A percentile compares a stretch with the other conserved stretches of the same genome.
Evolutionary conservation across 176 grass and related monocot genomes (phyloP).

Genomic region (Carex littledalei): DNA sequence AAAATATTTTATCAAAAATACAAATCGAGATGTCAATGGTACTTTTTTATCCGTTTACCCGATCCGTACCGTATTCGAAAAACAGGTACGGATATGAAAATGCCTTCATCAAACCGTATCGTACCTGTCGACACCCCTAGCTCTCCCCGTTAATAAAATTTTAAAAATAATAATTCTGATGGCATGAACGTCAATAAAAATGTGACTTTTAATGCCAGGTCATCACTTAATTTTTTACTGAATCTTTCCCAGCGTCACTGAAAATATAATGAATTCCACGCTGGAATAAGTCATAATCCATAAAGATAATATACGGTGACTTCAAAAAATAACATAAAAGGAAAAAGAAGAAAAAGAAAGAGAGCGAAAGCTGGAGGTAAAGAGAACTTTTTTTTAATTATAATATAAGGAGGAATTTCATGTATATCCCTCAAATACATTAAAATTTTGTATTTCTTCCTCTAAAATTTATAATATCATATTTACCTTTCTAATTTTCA

Average conservation of each 20-base stretch:
- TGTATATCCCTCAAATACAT: no score
- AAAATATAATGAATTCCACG: background rate
- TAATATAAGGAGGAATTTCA: no score
- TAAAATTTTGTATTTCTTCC: no score
- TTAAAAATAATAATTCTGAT: background rate
- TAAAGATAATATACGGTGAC: background rate
- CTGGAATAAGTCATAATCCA: background rate
- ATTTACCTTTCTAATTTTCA: no score
- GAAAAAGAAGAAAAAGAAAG: background rate
- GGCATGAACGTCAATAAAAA: background rate
- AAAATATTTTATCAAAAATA: no score
- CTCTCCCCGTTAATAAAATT: background rate
- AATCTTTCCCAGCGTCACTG: background rate
- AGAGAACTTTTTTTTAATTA: background rate
- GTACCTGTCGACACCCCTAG: no score
- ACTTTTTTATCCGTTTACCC: no score
- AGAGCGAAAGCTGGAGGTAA: background rate
- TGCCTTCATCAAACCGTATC: no score
- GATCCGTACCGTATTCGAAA: no score
- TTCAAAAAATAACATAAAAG: background rate
- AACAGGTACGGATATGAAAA: no score
- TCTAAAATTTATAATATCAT: no score
- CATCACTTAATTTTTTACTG: background rate
- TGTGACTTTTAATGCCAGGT: background rate
- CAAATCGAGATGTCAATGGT: no score